Percentiles rank a stretch among this genome's conserved stretches.
phyloP scores from a whole-genome alignment of 495 filamentous ascomycete genomes.

The Aspergillus affinis region DNA sequence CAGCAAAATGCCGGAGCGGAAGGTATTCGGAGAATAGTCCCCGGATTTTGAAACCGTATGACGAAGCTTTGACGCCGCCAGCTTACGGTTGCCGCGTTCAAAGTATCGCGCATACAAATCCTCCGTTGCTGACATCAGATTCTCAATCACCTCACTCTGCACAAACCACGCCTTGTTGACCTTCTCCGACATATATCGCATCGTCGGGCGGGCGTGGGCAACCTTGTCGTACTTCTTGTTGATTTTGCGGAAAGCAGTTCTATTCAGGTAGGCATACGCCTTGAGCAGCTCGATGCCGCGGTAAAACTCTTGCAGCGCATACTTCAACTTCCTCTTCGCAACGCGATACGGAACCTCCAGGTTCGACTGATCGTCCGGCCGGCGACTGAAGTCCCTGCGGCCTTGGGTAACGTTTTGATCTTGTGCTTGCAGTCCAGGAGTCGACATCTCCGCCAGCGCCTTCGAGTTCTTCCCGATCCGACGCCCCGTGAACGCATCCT shows the following conservation, averaged over 20 bases:
- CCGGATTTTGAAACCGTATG: conserved; percentile 60
- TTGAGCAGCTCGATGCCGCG: conserved; percentile 88
- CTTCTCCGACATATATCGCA: conserved; percentile 87
- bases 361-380: conserved; percentile 38
- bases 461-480: conserved; percentile 58
- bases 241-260: conserved; percentile 92
- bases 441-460: conserved; percentile 50
- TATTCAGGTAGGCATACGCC: conserved; percentile 83
- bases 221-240: conserved; percentile 99
- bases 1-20: conserved; percentile 77
- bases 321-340: conserved; percentile 87
- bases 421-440: conserved; percentile 32
- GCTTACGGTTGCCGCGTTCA: conserved; percentile 84
- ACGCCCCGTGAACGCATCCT: conserved; percentile 30
- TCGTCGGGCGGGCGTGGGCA: conserved; percentile 69
- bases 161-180: conserved; percentile 91
- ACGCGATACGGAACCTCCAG: conserved; percentile 73
- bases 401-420: conserved; percentile 29
- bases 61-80: conserved; percentile 82
- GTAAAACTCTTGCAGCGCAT: conserved; percentile 89
- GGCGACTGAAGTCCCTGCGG: conserved; percentile 66
- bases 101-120: conserved; percentile 93
- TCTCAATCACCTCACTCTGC: conserved; percentile 76
- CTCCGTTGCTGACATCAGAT: conserved; percentile 73
- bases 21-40: conserved; percentile 71